Base-by-base conservation (phyloP, 148 eudicot genomes). In the Rhododendron williamsianum region DNA sequence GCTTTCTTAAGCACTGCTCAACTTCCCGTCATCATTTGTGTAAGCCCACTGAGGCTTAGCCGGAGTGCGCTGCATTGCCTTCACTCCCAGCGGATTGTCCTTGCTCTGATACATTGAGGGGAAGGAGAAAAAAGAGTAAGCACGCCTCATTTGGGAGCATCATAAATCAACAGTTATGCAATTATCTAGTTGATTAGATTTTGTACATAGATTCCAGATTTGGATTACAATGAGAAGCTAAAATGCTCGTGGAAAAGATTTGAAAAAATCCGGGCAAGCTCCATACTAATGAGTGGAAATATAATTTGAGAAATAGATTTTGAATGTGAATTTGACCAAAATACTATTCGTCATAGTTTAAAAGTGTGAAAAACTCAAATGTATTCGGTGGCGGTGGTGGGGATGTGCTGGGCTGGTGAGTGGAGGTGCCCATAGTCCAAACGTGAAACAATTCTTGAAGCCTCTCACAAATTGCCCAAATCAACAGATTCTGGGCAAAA, bases 41-140 rank as follows among this genome's bases (percentile, higher is more conserved):
- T 12, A 83, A 23, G 85, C 85, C 85, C 77, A 30, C 10, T 7
- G 60, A 83, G 84, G 76, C 56, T 45, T 82, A 25, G 84, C 84
- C 41, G 4, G 56, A 45, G 67, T 82, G 84, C 76, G 84, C 76
- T 13, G 69, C 56, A 16, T 82, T 45, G 84, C 84, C 43, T 65
- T 82, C 54, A 82, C 77, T 19, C 36, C 76, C 56, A 82, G 25
- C 9, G 84, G 84, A 49, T 82, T 82, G 84, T 45, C 84, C 84
- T 82, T 67, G 84, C 84, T 82, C 84, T 82, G 77, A n/a, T 25
- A 11, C 84, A 67, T 82, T 9, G 30, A 58, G 49, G 15, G 6
- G 36, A 19, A 18, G 60, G 21, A 18, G 16, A 52, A 19, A 6
- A 80, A 13, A 16, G 0, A 2, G n/a, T 80, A 80, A 80, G 63